Evolutionary conservation across 148 eudicot genomes (phyloP).

Genomic region (Rhododendron kiyosumense): DNA sequence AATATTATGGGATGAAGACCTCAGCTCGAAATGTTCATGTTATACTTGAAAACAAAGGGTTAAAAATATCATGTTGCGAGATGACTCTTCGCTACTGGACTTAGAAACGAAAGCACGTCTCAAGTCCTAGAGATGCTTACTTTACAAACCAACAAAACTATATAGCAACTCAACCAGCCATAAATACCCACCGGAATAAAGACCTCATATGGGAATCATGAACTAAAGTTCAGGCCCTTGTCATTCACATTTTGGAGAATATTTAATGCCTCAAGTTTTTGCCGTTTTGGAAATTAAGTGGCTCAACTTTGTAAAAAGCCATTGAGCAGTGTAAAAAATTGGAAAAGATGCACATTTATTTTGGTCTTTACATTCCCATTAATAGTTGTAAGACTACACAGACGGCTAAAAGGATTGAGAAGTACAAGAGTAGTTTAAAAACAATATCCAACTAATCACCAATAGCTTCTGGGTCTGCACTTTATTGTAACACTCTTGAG

Average conservation of each 20-base stretch:
- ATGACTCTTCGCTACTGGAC: background rate
- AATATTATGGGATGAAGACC: background rate
- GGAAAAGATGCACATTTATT: background rate
- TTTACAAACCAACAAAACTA: background rate
- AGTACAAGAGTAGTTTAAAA: background rate
- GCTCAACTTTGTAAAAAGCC: background rate
- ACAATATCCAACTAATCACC: background rate
- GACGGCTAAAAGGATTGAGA: background rate
- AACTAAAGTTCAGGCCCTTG: background rate
- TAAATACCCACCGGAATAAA: background rate
- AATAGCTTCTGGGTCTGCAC: background rate
- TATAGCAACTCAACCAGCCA: background rate
- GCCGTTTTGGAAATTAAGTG: background rate
- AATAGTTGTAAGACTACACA: background rate
- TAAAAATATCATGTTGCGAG: background rate
- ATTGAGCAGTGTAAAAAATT: background rate
- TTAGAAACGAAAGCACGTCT: background rate
- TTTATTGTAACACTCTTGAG: too few relatives aligned
- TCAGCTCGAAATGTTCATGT: background rate
- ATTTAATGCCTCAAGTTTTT: background rate
- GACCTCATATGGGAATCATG: background rate
- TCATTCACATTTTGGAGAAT: background rate
- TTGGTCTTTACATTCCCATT: background rate
- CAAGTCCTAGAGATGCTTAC: background rate
- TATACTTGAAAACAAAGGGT: background rate